Conservation (phyloP, 2,329 filamentous ascomycete species). For the Trichoderma simmonsii region DNA sequence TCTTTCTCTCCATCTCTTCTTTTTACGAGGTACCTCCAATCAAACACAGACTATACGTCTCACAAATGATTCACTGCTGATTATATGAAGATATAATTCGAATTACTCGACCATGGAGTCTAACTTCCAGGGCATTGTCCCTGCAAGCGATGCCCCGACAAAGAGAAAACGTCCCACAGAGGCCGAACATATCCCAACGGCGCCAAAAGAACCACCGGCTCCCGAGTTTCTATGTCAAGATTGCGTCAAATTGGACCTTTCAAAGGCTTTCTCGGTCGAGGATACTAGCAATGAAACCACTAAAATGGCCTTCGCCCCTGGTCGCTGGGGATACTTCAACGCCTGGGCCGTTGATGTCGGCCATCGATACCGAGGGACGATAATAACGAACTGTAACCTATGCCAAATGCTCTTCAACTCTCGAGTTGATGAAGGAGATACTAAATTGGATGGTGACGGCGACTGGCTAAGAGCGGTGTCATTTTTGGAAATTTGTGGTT, state of each 20-base stretch:
- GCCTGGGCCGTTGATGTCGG: background rate
- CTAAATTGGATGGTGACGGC: background rate
- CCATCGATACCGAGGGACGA: background rate
- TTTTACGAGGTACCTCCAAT: background rate
- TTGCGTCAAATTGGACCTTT: background rate
- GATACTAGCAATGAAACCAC: background rate
- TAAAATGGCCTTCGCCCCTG: too few relatives aligned
- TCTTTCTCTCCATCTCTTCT: background rate
- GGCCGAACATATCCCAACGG: fast-evolving
- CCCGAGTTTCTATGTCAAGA: background rate
- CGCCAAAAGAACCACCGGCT: background rate
- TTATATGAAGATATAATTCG: background rate
- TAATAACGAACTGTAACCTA: background rate
- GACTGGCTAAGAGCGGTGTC: background rate
- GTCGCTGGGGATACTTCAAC: background rate
- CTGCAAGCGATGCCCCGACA: background rate
- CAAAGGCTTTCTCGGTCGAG: background rate
- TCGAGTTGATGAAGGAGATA: background rate
- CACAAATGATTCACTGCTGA: background rate
- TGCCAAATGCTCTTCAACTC: background rate
- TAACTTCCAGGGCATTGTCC: background rate
- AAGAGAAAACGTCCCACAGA: background rate
- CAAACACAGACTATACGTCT: fast-evolving
- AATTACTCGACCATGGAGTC: background rate
- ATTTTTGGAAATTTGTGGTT: background rate